phyloP scores from a whole-genome alignment of 495 filamentous ascomycete genomes.

The Antarctomyces pellizariae region DNA sequence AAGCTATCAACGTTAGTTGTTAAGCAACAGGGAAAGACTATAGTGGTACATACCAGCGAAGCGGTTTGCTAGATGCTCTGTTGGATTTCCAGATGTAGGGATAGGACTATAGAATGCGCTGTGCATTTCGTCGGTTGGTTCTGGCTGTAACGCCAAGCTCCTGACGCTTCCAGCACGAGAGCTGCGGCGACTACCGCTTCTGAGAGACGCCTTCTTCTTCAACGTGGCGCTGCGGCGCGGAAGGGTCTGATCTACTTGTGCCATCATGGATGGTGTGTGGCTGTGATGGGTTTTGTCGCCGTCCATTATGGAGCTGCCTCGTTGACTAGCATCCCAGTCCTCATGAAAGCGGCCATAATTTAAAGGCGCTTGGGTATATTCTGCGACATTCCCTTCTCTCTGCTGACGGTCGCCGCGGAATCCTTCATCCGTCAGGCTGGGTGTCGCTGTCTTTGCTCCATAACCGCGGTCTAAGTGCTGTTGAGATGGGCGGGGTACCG shows the following conservation, averaged over 20 bases:
- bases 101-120: constrained; percentile 77
- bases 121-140: constrained; percentile 45
- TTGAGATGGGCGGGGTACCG: too few relatives aligned
- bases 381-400: too few relatives aligned
- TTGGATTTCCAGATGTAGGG: constrained; percentile 68
- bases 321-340: constrained; percentile 46
- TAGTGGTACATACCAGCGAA: constrained; percentile 49
- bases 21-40: constrained; percentile 1
- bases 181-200: constrained; percentile 52
- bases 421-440: too few relatives aligned
- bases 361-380: constrained; percentile 5
- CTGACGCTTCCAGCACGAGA: constrained; percentile 63
- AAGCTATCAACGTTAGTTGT: constrained; percentile 29
- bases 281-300: constrained; percentile 21
- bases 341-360: constrained; percentile 32
- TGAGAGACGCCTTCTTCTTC: constrained; percentile 65
- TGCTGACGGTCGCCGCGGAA: too few relatives aligned
- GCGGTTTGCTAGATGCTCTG: constrained; percentile 68
- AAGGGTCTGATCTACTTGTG: constrained; percentile 22
- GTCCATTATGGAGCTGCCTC: constrained; percentile 35
- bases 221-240: constrained; percentile 56
- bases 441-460: too few relatives aligned
- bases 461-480: too few relatives aligned
- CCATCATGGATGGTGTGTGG: constrained; percentile 23
- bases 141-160: constrained; percentile 41